phyloP scores from a whole-genome alignment of 176 grass and related monocot genomes.

The bread wheat (Triticum aestivum) region DNA sequence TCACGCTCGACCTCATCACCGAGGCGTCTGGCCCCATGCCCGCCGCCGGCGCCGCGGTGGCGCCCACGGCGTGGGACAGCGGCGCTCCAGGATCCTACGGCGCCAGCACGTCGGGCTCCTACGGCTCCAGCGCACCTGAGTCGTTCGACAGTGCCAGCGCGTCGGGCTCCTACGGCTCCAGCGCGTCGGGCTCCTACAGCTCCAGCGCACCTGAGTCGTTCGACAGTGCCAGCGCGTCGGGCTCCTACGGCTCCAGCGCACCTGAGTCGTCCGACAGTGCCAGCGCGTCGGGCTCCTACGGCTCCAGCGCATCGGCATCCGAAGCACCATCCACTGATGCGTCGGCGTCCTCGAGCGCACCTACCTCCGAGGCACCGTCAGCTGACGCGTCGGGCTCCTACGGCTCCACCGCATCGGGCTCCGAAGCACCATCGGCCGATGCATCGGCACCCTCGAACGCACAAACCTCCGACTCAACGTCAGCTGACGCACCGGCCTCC shows the following conservation, averaged over 20 bases:
- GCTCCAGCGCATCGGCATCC: background rate
- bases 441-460: background rate
- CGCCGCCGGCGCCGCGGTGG: background rate
- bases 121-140: background rate
- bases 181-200: background rate
- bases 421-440: background rate
- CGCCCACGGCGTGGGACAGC: conserved; percentile 8
- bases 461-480: background rate
- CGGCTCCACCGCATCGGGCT: background rate
- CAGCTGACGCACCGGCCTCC: background rate
- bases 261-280: too few relatives aligned
- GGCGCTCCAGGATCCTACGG: conserved; percentile 16
- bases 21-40: conserved; percentile 22
- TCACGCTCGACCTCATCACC: conserved; percentile 47
- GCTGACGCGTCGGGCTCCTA: too few relatives aligned
- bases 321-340: background rate
- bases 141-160: background rate
- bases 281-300: background rate
- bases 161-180: background rate
- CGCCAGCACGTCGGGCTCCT: background rate
- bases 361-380: too few relatives aligned
- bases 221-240: background rate
- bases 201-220: background rate
- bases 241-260: background rate
- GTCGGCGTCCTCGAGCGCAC: too few relatives aligned